Evolutionary conservation across 768 basidiomycete species (phyloP).

Genomic region (Fomitopsis serialis): DNA sequence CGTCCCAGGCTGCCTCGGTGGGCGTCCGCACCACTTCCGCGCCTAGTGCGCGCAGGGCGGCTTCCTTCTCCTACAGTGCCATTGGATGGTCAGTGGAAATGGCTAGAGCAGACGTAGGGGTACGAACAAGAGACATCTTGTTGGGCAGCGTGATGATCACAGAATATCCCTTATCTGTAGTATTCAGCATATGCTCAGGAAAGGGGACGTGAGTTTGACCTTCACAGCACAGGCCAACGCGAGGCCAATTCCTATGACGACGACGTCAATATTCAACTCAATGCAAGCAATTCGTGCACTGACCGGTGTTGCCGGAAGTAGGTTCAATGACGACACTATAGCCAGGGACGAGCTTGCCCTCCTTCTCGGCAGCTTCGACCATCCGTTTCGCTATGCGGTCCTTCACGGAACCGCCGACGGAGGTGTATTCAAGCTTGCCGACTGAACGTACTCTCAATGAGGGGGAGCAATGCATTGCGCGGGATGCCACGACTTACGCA

Average conservation of each 20-base stretch:
- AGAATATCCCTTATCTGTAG: conserved; percentile 84
- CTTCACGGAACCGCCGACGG: conserved; percentile 91
- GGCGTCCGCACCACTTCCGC: conserved; percentile 95
- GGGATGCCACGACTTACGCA: conserved; percentile 49
- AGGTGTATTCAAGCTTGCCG: conserved; percentile 87
- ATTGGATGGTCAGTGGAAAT: background rate
- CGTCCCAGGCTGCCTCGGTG: conserved; percentile 82
- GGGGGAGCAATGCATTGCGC: background rate
- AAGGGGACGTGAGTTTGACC: conserved; percentile 36
- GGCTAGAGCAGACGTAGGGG: background rate
- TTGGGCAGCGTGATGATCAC: conserved; percentile 88
- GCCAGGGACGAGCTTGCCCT: conserved; percentile 81
- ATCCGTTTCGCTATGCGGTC: conserved; percentile 96
- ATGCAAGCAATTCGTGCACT: conserved; percentile 9
- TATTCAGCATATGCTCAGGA: conserved; percentile 55
- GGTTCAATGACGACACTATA: conserved; percentile 93
- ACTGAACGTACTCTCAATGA: conserved; percentile 38
- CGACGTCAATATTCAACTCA: background rate
- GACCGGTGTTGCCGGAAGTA: conserved; percentile 94
- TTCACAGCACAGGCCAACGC: conserved; percentile 93
- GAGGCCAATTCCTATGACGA: conserved; percentile 73
- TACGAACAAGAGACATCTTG: conserved; percentile 82
- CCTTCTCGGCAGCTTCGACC: conserved; percentile 90
- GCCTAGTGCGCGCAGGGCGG: conserved; percentile 83
- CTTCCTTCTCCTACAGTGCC: conserved; percentile 76